Conservation (phyloP, 192 early-diverging fungal species). For the Coemansia sp. region DNA sequence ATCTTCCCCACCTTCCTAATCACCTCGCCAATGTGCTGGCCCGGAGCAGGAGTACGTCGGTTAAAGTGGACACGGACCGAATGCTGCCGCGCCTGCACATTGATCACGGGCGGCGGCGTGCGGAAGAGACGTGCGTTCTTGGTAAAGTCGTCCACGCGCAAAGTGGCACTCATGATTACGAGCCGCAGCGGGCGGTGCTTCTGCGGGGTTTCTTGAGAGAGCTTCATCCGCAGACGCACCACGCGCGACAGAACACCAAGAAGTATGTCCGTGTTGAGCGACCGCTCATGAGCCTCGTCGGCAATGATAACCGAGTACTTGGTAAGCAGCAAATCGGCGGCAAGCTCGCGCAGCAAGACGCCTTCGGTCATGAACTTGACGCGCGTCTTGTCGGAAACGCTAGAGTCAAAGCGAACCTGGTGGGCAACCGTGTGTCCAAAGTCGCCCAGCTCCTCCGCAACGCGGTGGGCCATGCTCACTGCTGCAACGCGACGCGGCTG, state of each 20-base stretch:
- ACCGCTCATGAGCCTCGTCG: conserved; percentile 99
- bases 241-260: conserved; percentile 95
- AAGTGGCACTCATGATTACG: conserved; percentile 98
- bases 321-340: conserved; percentile 77
- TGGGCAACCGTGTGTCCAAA: conserved; percentile 55
- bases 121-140: conserved; percentile 76
- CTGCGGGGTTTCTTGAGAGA: conserved; percentile 15
- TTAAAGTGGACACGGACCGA: conserved; percentile 89
- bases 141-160: conserved; percentile 95
- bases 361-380: conserved; percentile 99
- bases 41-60: conserved; percentile 70
- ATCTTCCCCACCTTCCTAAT: conserved; percentile 92
- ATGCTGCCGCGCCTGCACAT: conserved; percentile 88
- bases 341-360: conserved; percentile 91
- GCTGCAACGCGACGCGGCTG: conserved; percentile 98
- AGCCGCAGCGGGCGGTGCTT: conserved; percentile 73
- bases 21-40: conserved; percentile 83
- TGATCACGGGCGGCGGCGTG: conserved; percentile 74
- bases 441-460: conserved; percentile 82
- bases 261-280: conserved; percentile 94
- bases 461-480: conserved; percentile 91
- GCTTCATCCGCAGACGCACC: conserved; percentile 66
- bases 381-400: conserved; percentile 63
- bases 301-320: conserved; percentile 95
- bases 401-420: conserved; percentile 90